Base-by-base conservation (phyloP, 75 land plant species). In the Cryptomeria japonica region DNA sequence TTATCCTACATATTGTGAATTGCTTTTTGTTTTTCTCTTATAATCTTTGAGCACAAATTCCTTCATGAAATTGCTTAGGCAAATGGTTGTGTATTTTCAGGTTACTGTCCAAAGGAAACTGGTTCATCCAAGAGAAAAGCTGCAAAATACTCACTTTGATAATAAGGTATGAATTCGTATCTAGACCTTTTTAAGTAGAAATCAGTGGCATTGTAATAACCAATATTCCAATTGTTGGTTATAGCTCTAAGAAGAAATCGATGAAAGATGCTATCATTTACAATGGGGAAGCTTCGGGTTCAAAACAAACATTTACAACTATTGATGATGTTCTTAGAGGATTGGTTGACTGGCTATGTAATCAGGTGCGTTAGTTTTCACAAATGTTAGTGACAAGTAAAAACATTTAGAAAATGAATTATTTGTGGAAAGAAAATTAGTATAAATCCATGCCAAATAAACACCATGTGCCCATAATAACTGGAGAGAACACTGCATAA, bases 41-140 rank as follows among this genome's bases (percentile, higher is more conserved):
- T 75, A 75, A 32, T 75, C 13, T 28, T 34, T 34, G 14, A 12
- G 38, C 34, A 11, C 34, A 32, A 4, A n/a, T 82, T 82, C 51
- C 47, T 82, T n/a, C 3, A 12, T n/a, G 15, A 22, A 82, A 46
- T 82, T 46, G 31, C 84, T 82, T 28, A 82, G 31, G n/a, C 16
- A 28, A 82, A 31, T 46, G 32, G 84, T 44, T 44, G 28, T 82
- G 22, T 36, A 84, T 77, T 85, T 78, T 18, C 98, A 98, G 98
- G 91, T 90, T 95, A 93, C 93, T 98, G 80, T 91, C 95, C 91
- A 95, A 90, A 89, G 94, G 94, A 55, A 98, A 97, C 72, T 98
- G 99, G 99, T 98, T 97, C 90, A 91, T 95, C 83, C 99, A 98
- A 88, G 99, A 97, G 89, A 98, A 93, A 89, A 97, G 96, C 89